Evolutionary conservation across 23 red algal genomes (phyloP).

Genomic region (Cyanidioschyzon merolae): DNA sequence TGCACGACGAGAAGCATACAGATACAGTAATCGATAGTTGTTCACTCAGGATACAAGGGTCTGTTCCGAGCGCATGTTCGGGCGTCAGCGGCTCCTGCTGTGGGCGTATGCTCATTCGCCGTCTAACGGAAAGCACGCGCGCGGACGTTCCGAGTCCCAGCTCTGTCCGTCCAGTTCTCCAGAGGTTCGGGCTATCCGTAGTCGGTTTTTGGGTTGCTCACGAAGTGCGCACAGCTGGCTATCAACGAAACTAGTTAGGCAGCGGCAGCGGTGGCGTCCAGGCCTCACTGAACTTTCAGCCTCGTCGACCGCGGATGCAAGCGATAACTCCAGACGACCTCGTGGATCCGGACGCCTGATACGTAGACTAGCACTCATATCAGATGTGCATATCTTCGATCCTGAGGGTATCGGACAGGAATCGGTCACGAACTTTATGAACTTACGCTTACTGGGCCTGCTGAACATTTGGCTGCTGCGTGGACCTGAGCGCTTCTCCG

Average conservation of each 20-base stretch:
- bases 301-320: not conserved
- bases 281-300: not conserved
- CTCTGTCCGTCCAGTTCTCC: no score
- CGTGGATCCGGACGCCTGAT: not conserved
- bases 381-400: constrained; percentile 42
- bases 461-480: constrained; percentile 35
- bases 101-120: constrained; percentile 1
- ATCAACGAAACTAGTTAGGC: not conserved
- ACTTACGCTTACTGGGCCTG: constrained; percentile 20
- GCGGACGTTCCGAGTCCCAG: no score
- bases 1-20: no score
- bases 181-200: no score
- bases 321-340: not conserved
- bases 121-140: not conserved
- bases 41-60: no score
- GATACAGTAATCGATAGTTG: no score
- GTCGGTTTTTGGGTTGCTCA: no score
- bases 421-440: constrained; percentile 21
- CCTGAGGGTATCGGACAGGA: constrained; percentile 28
- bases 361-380: constrained; percentile 24
- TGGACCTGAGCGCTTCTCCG: constrained; percentile 27
- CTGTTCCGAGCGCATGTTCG: not conserved
- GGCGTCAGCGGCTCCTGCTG: not conserved
- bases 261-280: not conserved
- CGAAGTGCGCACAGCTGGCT: no score